These are phyloP conservation scores for Trichosporon ovoides DNA, from an alignment of 1,284 basidiomycete genomes.

Conservation along the genomic window DNA sequence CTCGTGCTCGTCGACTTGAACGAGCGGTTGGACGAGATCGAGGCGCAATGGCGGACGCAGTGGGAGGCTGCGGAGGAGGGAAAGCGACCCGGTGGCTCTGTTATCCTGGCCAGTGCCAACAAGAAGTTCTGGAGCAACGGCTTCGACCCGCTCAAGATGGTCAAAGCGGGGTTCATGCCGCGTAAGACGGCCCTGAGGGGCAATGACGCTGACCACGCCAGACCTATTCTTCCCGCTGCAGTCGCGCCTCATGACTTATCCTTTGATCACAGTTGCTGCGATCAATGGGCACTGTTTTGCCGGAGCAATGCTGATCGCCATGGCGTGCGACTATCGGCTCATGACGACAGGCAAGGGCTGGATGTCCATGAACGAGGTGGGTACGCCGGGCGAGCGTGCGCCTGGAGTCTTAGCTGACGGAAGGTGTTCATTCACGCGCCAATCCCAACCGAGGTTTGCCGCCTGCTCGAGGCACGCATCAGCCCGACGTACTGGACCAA, in stretches of 20 bases:
- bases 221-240: constrained; percentile 43
- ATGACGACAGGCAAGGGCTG: constrained; percentile 79
- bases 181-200: constrained; percentile 52
- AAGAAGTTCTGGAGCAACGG: constrained; percentile 89
- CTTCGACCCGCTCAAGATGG: constrained; percentile 62
- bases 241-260: constrained; percentile 46
- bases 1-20: constrained; percentile 33
- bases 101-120: constrained; percentile 68
- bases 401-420: background rate
- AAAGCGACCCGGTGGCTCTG: constrained; percentile 55
- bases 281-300: constrained; percentile 87
- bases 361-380: constrained; percentile 90
- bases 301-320: constrained; percentile 70
- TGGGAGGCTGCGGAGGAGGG: background rate
- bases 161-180: constrained; percentile 67
- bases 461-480: constrained; percentile 47
- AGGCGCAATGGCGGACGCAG: constrained; percentile 67
- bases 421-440: constrained; percentile 60
- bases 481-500: constrained; percentile 32
- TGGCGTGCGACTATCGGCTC: constrained; percentile 82
- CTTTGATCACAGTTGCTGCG: constrained; percentile 64
- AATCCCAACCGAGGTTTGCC: constrained; percentile 42
- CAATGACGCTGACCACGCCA: constrained; percentile 11
- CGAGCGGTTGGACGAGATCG: constrained; percentile 65
- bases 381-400: constrained; percentile 4